These are phyloP conservation scores for Phyllosticta ampelicida DNA, from an alignment of 2,329 filamentous ascomycete genomes.

Conservation along the genomic window DNA sequence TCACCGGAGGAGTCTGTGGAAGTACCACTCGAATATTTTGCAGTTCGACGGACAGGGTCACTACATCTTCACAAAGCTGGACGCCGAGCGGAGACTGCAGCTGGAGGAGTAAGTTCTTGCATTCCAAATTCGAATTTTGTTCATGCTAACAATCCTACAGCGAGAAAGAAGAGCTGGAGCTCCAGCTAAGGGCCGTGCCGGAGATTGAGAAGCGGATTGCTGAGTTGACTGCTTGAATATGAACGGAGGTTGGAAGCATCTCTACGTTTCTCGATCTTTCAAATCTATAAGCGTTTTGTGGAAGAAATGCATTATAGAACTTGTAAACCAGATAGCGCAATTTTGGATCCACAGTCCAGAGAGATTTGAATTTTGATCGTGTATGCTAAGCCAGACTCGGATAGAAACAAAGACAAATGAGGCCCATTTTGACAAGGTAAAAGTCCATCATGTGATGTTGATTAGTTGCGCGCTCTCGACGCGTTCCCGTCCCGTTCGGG, in stretches of 20 bases:
- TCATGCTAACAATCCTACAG: conserved; percentile 25
- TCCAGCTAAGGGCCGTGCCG: conserved; percentile 72
- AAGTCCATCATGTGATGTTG: neutral
- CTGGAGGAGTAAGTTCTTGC: conserved; percentile 61
- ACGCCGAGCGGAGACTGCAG: conserved; percentile 73
- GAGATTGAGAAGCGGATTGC: conserved; percentile 77
- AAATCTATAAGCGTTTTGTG: neutral
- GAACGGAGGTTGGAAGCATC: neutral
- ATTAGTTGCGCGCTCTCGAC: neutral
- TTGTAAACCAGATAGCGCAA: neutral
- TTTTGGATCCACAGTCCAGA: neutral
- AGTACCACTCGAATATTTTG: conserved; percentile 87
- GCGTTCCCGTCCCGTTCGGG: neutral
- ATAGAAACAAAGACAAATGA: neutral
- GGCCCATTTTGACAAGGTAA: neutral
- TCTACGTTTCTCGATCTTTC: neutral
- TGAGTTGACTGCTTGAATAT: conserved; percentile 49
- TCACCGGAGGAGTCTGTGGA: conserved; percentile 85
- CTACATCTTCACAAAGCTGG: conserved; percentile 79
- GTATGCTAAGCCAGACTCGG: neutral
- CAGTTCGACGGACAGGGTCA: conserved; percentile 94
- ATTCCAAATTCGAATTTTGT: neutral
- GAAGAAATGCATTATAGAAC: neutral
- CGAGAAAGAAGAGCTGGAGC: conserved; percentile 88
- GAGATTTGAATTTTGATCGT: neutral